These are phyloP conservation scores for Boletus patriciae DNA, from an alignment of 768 basidiomycete species.

Conservation along the genomic window DNA sequence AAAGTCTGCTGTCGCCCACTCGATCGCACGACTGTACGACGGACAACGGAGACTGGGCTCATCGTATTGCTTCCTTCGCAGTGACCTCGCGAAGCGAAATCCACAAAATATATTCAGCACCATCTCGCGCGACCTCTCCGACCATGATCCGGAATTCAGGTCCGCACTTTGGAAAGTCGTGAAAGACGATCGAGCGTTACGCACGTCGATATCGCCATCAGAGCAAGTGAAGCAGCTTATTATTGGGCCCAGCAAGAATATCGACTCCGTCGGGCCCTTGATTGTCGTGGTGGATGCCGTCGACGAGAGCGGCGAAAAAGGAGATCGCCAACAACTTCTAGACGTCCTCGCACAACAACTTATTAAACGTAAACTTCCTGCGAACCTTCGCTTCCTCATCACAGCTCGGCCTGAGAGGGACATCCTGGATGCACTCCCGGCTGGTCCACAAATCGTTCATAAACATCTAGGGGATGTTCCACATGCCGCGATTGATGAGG, in stretches of 20 bases:
- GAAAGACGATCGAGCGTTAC: conserved; percentile 20
- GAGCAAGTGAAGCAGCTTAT: conserved; percentile 29
- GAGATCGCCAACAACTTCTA: conserved; percentile 13
- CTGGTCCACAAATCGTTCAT: conserved; percentile 1
- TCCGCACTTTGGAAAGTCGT: background rate
- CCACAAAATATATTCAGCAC: conserved; percentile 13
- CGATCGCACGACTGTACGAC: conserved; percentile 24
- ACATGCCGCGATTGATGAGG: conserved; percentile 2
- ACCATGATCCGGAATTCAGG: conserved; percentile 22
- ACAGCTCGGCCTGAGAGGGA: no score
- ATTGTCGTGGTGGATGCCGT: conserved; percentile 22
- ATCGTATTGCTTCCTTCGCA: conserved; percentile 27
- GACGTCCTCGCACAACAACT: background rate
- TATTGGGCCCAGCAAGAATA: conserved; percentile 18
- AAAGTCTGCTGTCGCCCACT: conserved; percentile 31
- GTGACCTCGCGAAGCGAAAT: conserved; percentile 9
- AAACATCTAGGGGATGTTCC: conserved; percentile 7
- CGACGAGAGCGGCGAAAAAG: conserved; percentile 19
- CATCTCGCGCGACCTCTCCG: conserved; percentile 30
- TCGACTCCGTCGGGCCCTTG: conserved; percentile 22
- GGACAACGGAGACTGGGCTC: conserved; percentile 29
- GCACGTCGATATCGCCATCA: background rate
- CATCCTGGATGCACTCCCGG: background rate
- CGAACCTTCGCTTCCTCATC: no score
- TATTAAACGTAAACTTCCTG: no score